Conservation (phyloP, 2,329 filamentous ascomycete genomes). For the Penicillium sp. region DNA sequence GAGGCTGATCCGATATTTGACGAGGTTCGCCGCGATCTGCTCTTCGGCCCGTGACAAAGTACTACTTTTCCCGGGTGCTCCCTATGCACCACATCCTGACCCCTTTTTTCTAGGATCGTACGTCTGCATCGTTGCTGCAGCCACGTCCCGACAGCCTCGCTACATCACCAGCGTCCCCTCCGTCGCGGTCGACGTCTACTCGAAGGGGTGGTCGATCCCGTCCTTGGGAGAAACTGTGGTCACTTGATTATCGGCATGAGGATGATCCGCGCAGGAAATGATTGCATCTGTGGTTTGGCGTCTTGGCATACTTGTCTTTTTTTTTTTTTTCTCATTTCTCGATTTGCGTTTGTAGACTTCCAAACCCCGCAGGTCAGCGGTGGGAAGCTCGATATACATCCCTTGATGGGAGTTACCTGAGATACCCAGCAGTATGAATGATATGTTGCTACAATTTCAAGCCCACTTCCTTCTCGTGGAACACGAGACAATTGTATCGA, state of each 20-base stretch:
- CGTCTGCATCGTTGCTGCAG: constrained; percentile 2
- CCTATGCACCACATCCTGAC: constrained; percentile 1
- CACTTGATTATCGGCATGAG: constrained; percentile 43
- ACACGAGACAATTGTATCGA: background rate
- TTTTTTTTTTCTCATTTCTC: constrained; percentile 1
- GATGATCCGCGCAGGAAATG: constrained; percentile 19
- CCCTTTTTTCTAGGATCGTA: background rate
- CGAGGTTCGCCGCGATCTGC: constrained; percentile 50
- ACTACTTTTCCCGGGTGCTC: constrained; percentile 23
- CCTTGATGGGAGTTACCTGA: constrained; percentile 9
- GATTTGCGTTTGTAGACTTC: constrained; percentile 3
- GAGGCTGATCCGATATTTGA: constrained; percentile 44
- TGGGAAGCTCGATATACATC: constrained; percentile 2
- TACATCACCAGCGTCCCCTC: constrained; percentile 21
- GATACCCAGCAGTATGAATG: constrained; percentile 21
- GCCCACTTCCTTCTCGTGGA: background rate
- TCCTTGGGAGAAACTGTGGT: constrained; percentile 46
- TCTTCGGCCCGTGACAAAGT: constrained; percentile 43
- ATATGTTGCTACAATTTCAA: background rate
- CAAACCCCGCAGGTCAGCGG: background rate
- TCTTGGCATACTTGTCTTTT: constrained; percentile 1
- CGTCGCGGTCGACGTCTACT: constrained; percentile 26
- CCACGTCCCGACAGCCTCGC: background rate
- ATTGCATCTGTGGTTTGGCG: background rate
- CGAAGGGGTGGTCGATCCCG: constrained; percentile 25